These are phyloP conservation scores for Oldenlandia corymbosa DNA, from an alignment of 257 asterid species.

Conservation along the genomic window DNA sequence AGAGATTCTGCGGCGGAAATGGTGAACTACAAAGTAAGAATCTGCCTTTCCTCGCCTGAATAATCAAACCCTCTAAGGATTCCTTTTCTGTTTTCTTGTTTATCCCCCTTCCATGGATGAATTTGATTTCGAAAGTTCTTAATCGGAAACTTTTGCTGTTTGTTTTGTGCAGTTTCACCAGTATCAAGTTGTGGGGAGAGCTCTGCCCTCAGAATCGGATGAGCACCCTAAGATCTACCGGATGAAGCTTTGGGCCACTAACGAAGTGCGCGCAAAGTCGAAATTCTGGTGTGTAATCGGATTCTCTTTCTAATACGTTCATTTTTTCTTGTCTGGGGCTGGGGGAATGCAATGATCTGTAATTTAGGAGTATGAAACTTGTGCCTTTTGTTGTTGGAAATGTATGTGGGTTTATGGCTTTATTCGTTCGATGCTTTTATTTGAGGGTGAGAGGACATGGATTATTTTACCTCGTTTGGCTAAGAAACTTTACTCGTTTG, in stretches of 20 bases:
- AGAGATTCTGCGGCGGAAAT: slow-evolving; percentile 26
- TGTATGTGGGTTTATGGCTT: background rate
- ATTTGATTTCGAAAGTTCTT: background rate
- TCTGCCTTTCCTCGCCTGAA: background rate
- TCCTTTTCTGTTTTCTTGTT: background rate
- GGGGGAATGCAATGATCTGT: background rate
- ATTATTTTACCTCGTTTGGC: too few species aligned
- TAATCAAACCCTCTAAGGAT: background rate
- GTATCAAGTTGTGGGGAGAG: slow-evolving; percentile 94
- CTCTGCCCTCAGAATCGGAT: slow-evolving; percentile 75
- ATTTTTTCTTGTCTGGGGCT: too few species aligned
- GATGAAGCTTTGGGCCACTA: slow-evolving; percentile 94
- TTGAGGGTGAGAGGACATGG: background rate
- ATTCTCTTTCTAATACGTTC: background rate
- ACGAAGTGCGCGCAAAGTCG: slow-evolving; percentile 90
- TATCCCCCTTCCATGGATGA: background rate
- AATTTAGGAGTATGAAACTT: background rate
- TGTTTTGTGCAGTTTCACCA: slow-evolving; percentile 60
- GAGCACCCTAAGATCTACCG: slow-evolving; percentile 85
- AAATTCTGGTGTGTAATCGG: slow-evolving; percentile 53
- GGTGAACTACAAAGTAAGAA: slow-evolving; percentile 45
- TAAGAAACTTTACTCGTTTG: too few species aligned
- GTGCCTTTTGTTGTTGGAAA: background rate
- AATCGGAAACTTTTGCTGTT: background rate
- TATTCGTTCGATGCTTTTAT: background rate